These are phyloP conservation scores for Colletotrichum plurivorum DNA, from an alignment of 2,329 filamentous ascomycete species.

Conservation along the genomic window DNA sequence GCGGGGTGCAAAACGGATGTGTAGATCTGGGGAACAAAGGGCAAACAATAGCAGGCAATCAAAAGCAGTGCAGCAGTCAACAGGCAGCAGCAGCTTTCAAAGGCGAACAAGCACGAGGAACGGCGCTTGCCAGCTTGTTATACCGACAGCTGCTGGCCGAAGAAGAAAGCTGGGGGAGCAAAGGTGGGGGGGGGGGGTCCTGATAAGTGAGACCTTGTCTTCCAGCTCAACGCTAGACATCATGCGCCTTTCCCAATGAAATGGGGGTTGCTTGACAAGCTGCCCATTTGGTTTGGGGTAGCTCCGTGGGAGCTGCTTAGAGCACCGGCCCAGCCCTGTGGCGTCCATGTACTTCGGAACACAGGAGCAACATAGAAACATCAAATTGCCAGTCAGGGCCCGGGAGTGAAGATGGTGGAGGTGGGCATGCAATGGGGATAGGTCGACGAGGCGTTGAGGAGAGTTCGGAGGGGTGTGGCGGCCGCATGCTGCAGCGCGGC, in stretches of 20 bases:
- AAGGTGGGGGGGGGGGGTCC: slow-evolving; percentile 39
- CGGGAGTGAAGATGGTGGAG: slow-evolving; percentile 8
- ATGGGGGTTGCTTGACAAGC: slow-evolving; percentile 26
- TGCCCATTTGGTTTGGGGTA: slow-evolving; percentile 32
- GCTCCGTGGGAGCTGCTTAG: slow-evolving; percentile 20
- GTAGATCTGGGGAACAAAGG: slow-evolving; percentile 18
- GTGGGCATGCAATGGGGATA: slow-evolving; percentile 24
- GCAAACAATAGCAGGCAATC: slow-evolving; percentile 32
- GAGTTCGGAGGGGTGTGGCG: slow-evolving; percentile 28
- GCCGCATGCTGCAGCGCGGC: slow-evolving; percentile 12
- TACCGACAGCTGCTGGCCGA: slow-evolving; percentile 19
- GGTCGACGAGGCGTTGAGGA: slow-evolving; percentile 36
- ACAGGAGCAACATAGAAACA: slow-evolving; percentile 7
- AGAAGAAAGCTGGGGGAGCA: slow-evolving; percentile 34
- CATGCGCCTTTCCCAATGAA: slow-evolving; percentile 25
- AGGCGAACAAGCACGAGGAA: slow-evolving; percentile 19
- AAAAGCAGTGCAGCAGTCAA: slow-evolving; percentile 25
- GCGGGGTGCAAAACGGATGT: slow-evolving; percentile 6
- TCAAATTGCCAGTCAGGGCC: slow-evolving; percentile 8
- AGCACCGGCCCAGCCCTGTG: slow-evolving; percentile 28
- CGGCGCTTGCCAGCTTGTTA: slow-evolving; percentile 38
- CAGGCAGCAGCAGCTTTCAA: slow-evolving; percentile 4
- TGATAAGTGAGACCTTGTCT: slow-evolving; percentile 35
- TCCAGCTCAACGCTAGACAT: slow-evolving; percentile 33
- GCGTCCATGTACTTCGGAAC: slow-evolving; percentile 13